Evolutionary conservation across 164 flowering plant genomes (phyloP).

Genomic region (Malania oleifera): DNA sequence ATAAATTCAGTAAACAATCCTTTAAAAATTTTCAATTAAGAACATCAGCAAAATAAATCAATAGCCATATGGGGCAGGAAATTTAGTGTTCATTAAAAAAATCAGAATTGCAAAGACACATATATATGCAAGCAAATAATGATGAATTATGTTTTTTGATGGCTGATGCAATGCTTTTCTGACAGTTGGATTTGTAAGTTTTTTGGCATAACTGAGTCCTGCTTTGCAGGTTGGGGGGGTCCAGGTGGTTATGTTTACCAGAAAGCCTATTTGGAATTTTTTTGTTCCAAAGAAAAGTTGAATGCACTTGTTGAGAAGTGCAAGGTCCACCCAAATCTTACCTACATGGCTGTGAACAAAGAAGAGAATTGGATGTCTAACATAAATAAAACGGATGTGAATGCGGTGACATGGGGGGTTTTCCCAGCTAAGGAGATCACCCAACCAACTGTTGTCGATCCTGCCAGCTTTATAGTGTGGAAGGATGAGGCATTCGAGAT

Average conservation of each 20-base stretch:
- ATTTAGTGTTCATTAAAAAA: too few species aligned
- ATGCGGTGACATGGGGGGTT: conserved; percentile 97
- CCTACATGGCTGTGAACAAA: conserved; percentile 81
- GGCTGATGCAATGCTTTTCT: too few species aligned
- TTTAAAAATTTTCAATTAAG: too few species aligned
- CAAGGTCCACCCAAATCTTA: conserved; percentile 52
- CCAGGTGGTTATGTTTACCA: conserved; percentile 90
- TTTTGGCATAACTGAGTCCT: neutral
- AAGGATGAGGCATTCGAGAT: conserved; percentile 96
- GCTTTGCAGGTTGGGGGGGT: conserved; percentile 86
- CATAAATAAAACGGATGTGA: conserved; percentile 39
- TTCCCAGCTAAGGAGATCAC: conserved; percentile 87
- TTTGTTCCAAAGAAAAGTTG: conserved; percentile 71
- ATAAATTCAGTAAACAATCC: too few species aligned
- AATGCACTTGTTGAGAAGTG: conserved; percentile 60
- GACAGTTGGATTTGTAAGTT: neutral
- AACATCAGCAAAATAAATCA: too few species aligned
- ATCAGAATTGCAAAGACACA: too few species aligned
- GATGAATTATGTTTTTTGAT: too few species aligned
- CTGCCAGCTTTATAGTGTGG: conserved; percentile 83
- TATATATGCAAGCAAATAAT: too few species aligned
- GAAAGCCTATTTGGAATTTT: conserved; percentile 88
- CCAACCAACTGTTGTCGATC: conserved; percentile 93
- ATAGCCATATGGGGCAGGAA: too few species aligned
- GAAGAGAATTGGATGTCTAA: conserved; percentile 57